These are phyloP conservation scores for Phytophthora syringae DNA, from an alignment of 352 stramenopile species.

Conservation along the genomic window DNA sequence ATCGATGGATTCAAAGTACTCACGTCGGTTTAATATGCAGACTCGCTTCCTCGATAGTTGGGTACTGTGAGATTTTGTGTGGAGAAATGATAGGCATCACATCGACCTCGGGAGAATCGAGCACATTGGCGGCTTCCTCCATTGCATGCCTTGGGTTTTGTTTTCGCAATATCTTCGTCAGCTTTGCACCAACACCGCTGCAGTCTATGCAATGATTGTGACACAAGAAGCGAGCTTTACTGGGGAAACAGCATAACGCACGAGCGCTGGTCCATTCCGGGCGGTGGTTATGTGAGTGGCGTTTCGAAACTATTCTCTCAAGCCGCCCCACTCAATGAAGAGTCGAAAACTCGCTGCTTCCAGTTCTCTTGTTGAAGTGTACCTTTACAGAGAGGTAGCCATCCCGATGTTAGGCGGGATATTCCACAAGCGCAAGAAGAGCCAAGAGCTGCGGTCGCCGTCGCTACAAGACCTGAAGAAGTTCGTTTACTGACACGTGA, in stretches of 20 bases:
- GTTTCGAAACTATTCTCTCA: conserved; percentile 43
- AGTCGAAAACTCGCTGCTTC: not conserved
- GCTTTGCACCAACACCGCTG: not conserved
- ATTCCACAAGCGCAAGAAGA: conserved; percentile 86
- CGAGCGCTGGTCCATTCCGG: conserved; percentile 4
- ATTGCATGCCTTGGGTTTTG: not conserved
- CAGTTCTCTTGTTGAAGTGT: conserved; percentile 10
- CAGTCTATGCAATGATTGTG: not conserved
- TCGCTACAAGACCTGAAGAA: conserved; percentile 83
- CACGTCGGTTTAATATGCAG: conserved; percentile 51
- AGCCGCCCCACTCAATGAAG: not conserved
- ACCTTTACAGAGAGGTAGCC: not conserved
- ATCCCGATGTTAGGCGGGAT: conserved; percentile 68
- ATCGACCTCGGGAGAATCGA: conserved; percentile 12
- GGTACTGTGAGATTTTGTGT: not conserved
- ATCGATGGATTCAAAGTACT: conserved; percentile 13
- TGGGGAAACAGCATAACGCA: conserved; percentile 6
- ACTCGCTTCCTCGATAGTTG: conserved; percentile 30
- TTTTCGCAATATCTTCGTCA: conserved; percentile 8
- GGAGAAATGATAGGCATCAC: conserved; percentile 4
- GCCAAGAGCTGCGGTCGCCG: conserved; percentile 70
- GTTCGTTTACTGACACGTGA: conserved; percentile 25
- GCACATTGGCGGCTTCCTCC: too few relatives aligned
- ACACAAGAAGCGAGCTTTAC: conserved; percentile 15
- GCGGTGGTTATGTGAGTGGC: conserved; percentile 15